A percentile compares a stretch with the other conserved stretches of the same genome.
Evolutionary conservation across 2,329 filamentous ascomycete genomes (phyloP).

Genomic region (Endoconidiophora polonica): DNA sequence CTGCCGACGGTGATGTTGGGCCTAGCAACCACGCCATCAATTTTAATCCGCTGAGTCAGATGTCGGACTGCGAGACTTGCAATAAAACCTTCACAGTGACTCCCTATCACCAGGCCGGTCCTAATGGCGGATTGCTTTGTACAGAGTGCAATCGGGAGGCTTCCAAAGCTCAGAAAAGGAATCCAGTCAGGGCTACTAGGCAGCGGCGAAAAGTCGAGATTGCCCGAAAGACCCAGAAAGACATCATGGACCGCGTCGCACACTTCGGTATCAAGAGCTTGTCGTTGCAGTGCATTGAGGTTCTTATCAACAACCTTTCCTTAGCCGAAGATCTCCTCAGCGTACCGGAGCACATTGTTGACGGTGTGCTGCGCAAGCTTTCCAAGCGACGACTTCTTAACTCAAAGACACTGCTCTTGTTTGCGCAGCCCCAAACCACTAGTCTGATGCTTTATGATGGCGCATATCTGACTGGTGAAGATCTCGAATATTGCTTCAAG

Average conservation of each 20-base stretch:
- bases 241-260: conserved; percentile 60
- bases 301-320: conserved; percentile 43
- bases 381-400: conserved; percentile 43
- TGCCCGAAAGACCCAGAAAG: conserved; percentile 44
- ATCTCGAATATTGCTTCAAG: conserved; percentile 69
- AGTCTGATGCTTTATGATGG: conserved; percentile 40
- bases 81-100: conserved; percentile 85
- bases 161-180: conserved; percentile 7
- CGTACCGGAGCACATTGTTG: conserved; percentile 36
- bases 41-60: conserved; percentile 49
- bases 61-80: conserved; percentile 76
- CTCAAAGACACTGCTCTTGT: conserved; percentile 37
- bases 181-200: conserved; percentile 20
- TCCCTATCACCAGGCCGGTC: conserved; percentile 66
- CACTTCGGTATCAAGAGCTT: conserved; percentile 51
- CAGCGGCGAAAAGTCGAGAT: conserved; percentile 24
- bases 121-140: conserved; percentile 75
- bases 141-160: conserved; percentile 60
- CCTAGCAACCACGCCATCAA: neutral
- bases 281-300: conserved; percentile 46
- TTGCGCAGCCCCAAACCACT: conserved; percentile 35
- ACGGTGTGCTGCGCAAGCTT: conserved; percentile 42
- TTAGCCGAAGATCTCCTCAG: conserved; percentile 46
- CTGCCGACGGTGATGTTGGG: neutral
- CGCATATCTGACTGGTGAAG: conserved; percentile 51